Conservation (phyloP, 176 grass and related monocot species). For the Lolium multiflorum region DNA sequence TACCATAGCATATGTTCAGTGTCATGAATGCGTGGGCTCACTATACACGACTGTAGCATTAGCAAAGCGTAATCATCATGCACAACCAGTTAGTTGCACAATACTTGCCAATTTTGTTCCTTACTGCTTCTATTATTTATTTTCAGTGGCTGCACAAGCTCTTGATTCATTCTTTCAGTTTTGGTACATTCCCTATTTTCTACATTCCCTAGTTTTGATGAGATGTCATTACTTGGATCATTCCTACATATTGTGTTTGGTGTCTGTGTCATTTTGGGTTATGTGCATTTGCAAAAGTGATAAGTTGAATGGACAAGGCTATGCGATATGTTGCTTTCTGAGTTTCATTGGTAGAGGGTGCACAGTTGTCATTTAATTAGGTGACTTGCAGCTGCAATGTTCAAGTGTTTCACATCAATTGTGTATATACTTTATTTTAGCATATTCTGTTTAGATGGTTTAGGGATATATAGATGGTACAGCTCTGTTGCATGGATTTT, state of each 20-base stretch:
- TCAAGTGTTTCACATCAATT: conserved; percentile 14
- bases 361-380: conserved; percentile 29
- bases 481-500: not conserved
- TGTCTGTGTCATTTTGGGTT: conserved; percentile 35
- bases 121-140: conserved; percentile 6
- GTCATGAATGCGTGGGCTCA: not conserved
- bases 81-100: not conserved
- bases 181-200: not conserved
- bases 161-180: conserved; percentile 9
- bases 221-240: not conserved
- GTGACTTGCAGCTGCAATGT: not conserved
- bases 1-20: not conserved
- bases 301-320: not conserved
- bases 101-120: conserved; percentile 6
- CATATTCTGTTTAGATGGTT: not conserved
- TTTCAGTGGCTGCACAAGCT: conserved; percentile 1
- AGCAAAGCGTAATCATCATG: not conserved
- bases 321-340: not conserved
- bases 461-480: conserved; percentile 10
- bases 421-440: not conserved
- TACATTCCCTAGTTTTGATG: not conserved
- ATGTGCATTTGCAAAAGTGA: conserved; percentile 7
- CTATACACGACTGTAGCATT: not conserved
- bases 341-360: conserved; percentile 18
- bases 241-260: not conserved